Evolutionary conservation across 108 stramenopile species (phyloP), one percentile per base, ranked within the genome.

Genomic region (Nitzschia inconspicua): DNA sequence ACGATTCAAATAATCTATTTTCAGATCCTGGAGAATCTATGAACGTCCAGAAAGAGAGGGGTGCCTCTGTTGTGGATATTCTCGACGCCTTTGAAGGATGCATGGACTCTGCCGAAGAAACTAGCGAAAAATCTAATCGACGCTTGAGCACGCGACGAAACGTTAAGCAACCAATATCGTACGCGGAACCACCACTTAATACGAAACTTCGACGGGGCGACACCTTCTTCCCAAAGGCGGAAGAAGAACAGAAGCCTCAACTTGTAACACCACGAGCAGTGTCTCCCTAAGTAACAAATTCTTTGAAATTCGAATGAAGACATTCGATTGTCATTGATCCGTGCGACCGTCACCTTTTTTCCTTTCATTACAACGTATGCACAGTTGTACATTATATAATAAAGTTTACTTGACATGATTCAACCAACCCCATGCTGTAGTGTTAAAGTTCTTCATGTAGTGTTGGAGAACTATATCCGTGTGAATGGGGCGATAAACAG

Each of bases 101-200:
- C 19, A 14, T 6, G 13, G 28, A 3, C 22, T 24, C 11, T 11
- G 11, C 32, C 30, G 13, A 3, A 25, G 29, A 32, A 19, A 16
- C 20, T 7, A 19, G 28, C 28, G 8, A 26, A 25, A 14, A 23
- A 7, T 7, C 26, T 5, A 6, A 39, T 26, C 48, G 25, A 49
- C 10, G 31, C 55, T 13, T 14, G 65, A 31, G 44, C 24, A 14
- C 26, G 20, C 28, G 30, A 54, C 20, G 26, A 47, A 41, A 29
- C 25, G 68, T 73, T 23, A 73, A 73, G 39, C 56, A 76, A 40
- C 79, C 79, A 8, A 42, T 77, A 34, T 80, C 79, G 8, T 80
- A 80, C 35, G 75, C 79, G 14, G 79, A 80, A 41, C 73, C 79
- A 29, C 50, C 79, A 0, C 29, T 73, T 25, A 70, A 65, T 37